Base-by-base conservation (phyloP, 2,329 filamentous ascomycete genomes). In the Lecanicillium sp. region DNA sequence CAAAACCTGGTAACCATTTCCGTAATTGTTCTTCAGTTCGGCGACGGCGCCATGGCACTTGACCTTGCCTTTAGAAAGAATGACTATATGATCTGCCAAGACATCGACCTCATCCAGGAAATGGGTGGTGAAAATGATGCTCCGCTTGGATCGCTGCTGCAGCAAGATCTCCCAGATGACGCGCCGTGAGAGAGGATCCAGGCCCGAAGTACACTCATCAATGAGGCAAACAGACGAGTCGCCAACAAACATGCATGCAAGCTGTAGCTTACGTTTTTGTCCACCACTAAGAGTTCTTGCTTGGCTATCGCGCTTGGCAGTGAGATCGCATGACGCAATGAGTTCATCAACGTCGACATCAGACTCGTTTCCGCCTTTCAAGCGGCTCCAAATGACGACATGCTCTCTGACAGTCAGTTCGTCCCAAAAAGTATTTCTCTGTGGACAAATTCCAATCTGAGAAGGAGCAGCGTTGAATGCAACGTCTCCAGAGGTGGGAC, bases 91-190 rank as follows among this genome's bases (percentile, higher is more conserved):
- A 52, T 85, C 80, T 1, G 79, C 75, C 1, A 84, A 67, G 2
- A 83, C 63, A 48, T 84, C 80, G 4, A 78, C 79, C 54, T 85
- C 80, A 47, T 84, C 80, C 15, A 85, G 63, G 52, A 83, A 84
- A 55, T 85, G 80, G 0, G 80, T 84, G 0, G 80, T 84, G 28
- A 84, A 62, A 12, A 85, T 61, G 51, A 83, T 78, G 2, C 76
- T 80, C 29, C 80, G 62, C 38, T 67, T 66, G 4, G 75, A 73
- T 37, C 79, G 69, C 50, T 83, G 77, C 2, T 72, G 69, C 3
- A 83, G 62, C 2, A 85, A 63, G 36, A 85, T 83, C 43, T 83
- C 76, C 79, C 80, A 84, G 34, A 85, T 79, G 52, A 78, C 80
- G 18, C 78, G 61, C 34, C 80, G 65, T 1, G 77, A 80, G 2